phyloP scores from a whole-genome alignment of 495 filamentous ascomycete genomes.

The Rostrohypoxylon terebratum region DNA sequence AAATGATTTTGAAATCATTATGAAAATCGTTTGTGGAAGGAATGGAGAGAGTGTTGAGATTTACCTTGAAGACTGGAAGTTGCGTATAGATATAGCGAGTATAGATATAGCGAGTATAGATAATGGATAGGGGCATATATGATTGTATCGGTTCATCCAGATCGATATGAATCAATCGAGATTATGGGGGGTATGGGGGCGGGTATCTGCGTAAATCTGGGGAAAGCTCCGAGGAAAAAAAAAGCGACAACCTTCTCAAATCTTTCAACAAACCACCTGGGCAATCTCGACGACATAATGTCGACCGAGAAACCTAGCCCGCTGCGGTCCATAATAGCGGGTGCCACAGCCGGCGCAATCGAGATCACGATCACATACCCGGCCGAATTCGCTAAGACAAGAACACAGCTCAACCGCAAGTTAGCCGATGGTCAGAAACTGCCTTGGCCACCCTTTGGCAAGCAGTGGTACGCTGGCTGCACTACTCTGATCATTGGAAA shows the following conservation, averaged over 20 bases:
- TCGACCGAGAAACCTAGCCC: conserved; percentile 74
- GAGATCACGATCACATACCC: conserved; percentile 99
- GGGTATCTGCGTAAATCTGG: too few relatives aligned
- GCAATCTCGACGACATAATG: conserved; percentile 31
- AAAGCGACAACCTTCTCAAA: conserved; percentile 10
- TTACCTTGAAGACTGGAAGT: background rate
- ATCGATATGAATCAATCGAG: conserved; percentile 37
- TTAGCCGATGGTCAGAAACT: conserved; percentile 84
- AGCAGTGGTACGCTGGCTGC: conserved; percentile 97
- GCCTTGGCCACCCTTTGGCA: conserved; percentile 95
- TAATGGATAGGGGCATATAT: background rate
- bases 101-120: background rate
- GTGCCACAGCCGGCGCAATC: conserved; percentile 89
- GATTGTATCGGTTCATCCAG: background rate
- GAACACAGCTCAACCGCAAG: conserved; percentile 90
- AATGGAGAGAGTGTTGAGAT: background rate
- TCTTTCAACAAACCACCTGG: background rate
- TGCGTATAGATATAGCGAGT: background rate
- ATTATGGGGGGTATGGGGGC: conserved; percentile 33
- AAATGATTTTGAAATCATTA: background rate
- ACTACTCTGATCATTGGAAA: conserved; percentile 98
- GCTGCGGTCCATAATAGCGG: conserved; percentile 87
- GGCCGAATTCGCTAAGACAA: conserved; percentile 97
- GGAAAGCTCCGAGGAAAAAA: conserved; percentile 27
- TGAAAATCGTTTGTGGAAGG: background rate